Evolutionary conservation across 306 rosid genomes (phyloP).

Genomic region (Cicer judaicum): DNA sequence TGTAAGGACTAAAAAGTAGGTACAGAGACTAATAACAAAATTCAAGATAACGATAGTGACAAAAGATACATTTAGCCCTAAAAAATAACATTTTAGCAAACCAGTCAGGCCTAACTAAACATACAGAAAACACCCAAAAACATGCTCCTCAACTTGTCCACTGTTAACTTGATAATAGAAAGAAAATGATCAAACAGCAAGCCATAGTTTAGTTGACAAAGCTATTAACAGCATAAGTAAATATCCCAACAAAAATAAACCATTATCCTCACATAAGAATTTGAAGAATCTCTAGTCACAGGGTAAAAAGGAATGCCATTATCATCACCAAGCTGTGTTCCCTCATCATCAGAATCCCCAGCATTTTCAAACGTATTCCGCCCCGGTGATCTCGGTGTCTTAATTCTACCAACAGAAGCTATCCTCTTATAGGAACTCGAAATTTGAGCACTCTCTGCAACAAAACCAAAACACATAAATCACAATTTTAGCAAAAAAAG

Average conservation of each 20-base stretch:
- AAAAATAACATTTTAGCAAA: constrained; percentile 6
- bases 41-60: background rate
- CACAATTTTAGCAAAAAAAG: background rate
- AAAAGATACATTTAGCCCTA: background rate
- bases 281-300: constrained; percentile 37
- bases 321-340: constrained; percentile 57
- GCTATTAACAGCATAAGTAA: background rate
- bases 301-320: constrained; percentile 50
- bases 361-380: constrained; percentile 52
- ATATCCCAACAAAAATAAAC: constrained; percentile 14
- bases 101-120: constrained; percentile 5
- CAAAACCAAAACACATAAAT: constrained; percentile 34
- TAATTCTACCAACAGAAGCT: constrained; percentile 60
- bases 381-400: constrained; percentile 64
- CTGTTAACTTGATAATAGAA: background rate
- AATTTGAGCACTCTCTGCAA: constrained; percentile 51
- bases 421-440: constrained; percentile 54
- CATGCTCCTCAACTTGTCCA: constrained; percentile 13
- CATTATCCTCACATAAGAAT: constrained; percentile 46
- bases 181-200: constrained; percentile 14
- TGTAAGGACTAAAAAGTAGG: too few relatives aligned
- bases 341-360: constrained; percentile 77
- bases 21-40: too few relatives aligned
- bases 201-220: constrained; percentile 2
- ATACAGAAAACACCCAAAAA: background rate